A percentile compares a stretch with the other conserved stretches of the same genome.
These are phyloP conservation scores for Melastoma candidum DNA, from an alignment of 441 rosid species.

Conservation along the genomic window DNA sequence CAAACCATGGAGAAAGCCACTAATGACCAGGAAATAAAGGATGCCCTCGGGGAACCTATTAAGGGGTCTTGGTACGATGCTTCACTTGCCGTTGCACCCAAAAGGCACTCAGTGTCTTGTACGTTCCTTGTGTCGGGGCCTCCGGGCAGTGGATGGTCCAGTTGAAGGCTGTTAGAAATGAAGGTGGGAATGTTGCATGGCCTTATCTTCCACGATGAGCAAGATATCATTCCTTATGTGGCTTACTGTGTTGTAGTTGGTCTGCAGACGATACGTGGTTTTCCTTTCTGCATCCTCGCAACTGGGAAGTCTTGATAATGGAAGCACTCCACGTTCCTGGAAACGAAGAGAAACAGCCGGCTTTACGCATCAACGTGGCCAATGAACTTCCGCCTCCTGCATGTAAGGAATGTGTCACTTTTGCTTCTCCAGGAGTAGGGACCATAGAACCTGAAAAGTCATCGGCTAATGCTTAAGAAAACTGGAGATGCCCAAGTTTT, in stretches of 20 bases:
- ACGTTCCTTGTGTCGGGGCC: slow-evolving; percentile 86
- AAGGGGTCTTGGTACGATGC: slow-evolving; percentile 98
- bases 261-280: slow-evolving; percentile 39
- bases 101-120: slow-evolving; percentile 83
- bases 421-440: slow-evolving; percentile 16
- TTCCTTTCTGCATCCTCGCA: slow-evolving; percentile 38
- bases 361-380: slow-evolving; percentile 40
- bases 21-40: slow-evolving; percentile 47
- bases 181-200: slow-evolving; percentile 28
- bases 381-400: slow-evolving; percentile 28
- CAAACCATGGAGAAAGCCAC: slow-evolving; percentile 82
- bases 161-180: slow-evolving; percentile 58
- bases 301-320: slow-evolving; percentile 83
- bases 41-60: slow-evolving; percentile 87
- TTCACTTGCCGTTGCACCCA: slow-evolving; percentile 85
- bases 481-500: too few species aligned
- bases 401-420: slow-evolving; percentile 23
- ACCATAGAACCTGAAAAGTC: too few species aligned
- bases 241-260: neutral
- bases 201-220: neutral
- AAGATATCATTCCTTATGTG: neutral
- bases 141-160: slow-evolving; percentile 53
- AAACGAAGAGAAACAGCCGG: slow-evolving; percentile 55
- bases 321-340: slow-evolving; percentile 75
- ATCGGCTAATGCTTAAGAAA: too few species aligned